Base-by-base conservation (phyloP, 2,329 filamentous ascomycete genomes). In the Cercospora canescens region DNA sequence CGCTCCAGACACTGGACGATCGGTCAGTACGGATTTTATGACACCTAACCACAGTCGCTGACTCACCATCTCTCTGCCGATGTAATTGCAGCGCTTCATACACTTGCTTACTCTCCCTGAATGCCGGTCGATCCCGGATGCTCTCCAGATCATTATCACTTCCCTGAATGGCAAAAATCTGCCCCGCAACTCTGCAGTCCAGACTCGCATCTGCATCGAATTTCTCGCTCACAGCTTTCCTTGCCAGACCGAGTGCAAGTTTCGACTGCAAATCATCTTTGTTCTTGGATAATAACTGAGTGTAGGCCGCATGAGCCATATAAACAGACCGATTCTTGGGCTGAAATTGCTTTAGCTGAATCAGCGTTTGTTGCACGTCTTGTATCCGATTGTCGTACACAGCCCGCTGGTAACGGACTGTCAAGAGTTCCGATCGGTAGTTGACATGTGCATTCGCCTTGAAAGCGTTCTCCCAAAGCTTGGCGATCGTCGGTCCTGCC, bases 281-380 rank as follows among this genome's bases (percentile, higher is more conserved):
- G 24, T 60, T 55, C 6, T 57, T 70, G 6, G 74, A 75, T 21
- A 76, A 56, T 55, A 77, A 60, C 56, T 76, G 74, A 32, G 75
- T 77, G n/a, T 76, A 69, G 21, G 70, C 75, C 16, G 72, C 75
- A 66, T 78, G 76, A 2, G 76, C 76, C 70, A 78, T 73, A 64
- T 76, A 77, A 21, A 76, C 65, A 6, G 69, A 65, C 12, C 74
- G 67, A 62, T 78, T 74, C 60, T 69, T 70, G 0, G 76, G 75
- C 58, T 72, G 69, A 7, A 74, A 60, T 11, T 69, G 70, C 60
- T 77, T 78, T 58, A 77, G 61, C 52, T 76, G 73, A 28, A 78
- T 76, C 30, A 78, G 66, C 12, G 76, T 67, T 63, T 77, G 73
- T 60, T 77, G 76, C 8, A 71, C 75, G 66, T 78, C 76, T 34